Conservation (phyloP, 768 basidiomycete species). For the Hydnomerulius pinastri region DNA sequence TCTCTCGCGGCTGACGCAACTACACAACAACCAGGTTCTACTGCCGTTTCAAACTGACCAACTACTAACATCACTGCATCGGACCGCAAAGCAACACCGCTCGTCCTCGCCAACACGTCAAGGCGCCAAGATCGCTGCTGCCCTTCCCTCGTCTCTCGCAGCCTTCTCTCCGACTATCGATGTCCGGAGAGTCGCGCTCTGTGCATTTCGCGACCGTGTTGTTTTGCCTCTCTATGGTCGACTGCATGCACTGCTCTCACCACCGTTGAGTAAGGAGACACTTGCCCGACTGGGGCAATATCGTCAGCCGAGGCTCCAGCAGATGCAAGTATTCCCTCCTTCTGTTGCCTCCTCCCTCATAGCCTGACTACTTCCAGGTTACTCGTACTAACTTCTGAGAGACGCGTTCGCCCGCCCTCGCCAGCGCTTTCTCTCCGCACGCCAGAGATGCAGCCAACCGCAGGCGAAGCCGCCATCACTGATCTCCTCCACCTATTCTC, state of each 20-base stretch:
- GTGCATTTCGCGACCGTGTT: constrained; percentile 78
- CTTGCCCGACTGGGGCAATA: constrained; percentile 56
- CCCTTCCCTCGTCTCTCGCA: constrained; percentile 21
- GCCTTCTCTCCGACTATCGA: constrained; percentile 62
- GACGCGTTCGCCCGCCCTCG: constrained; percentile 54
- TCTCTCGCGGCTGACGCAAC: constrained; percentile 10
- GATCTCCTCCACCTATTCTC: constrained; percentile 68
- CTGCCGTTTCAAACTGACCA: constrained; percentile 65
- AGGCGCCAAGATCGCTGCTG: constrained; percentile 40
- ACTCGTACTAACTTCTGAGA: constrained; percentile 73
- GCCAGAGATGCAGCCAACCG: constrained; percentile 53
- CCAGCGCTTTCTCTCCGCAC: constrained; percentile 59
- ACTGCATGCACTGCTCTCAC: constrained; percentile 56
- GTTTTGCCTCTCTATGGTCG: constrained; percentile 64
- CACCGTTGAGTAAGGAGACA: constrained; percentile 55
- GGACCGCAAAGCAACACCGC: constrained; percentile 58
- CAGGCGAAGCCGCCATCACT: constrained; percentile 67
- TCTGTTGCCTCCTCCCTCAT: neutral
- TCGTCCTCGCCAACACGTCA: constrained; percentile 54
- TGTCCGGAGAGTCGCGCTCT: constrained; percentile 77
- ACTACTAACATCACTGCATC: constrained; percentile 67
- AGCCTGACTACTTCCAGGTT: constrained; percentile 46
- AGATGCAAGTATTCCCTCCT: constrained; percentile 58
- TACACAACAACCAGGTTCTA: constrained; percentile 50
- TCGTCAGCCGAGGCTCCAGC: constrained; percentile 72